phyloP scores from a whole-genome alignment of 345 rosid genomes.

The Boechera stricta region DNA sequence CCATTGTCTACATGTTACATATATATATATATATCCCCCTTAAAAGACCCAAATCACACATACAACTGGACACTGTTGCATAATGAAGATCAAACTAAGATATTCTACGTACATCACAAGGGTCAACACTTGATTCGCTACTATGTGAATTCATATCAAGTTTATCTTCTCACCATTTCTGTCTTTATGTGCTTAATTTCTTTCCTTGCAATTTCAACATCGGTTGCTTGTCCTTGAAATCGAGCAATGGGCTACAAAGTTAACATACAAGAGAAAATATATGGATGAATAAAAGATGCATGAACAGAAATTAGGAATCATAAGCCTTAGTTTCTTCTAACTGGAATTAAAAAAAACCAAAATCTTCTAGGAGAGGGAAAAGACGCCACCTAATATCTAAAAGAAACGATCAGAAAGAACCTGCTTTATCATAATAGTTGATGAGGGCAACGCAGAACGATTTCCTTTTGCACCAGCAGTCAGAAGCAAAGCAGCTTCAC shows the following conservation, averaged over 20 bases:
- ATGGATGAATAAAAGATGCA: conserved; percentile 24
- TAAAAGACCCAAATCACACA: conserved; percentile 1
- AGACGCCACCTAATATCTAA: conserved; percentile 6
- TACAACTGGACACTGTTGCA: neutral
- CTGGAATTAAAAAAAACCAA: neutral
- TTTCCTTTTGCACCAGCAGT: conserved; percentile 54
- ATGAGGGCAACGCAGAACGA: conserved; percentile 52
- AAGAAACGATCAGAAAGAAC: conserved; percentile 31
- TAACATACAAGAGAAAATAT: conserved; percentile 24
- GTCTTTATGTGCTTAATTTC: conserved; percentile 74
- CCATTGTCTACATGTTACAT: conserved; percentile 10
- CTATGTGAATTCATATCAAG: conserved; percentile 28
- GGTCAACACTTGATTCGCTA: conserved; percentile 8
- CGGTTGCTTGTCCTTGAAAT: conserved; percentile 96
- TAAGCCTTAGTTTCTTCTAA: conserved; percentile 14
- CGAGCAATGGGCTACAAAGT: conserved; percentile 83
- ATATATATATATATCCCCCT: neutral
- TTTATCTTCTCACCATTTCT: conserved; percentile 67
- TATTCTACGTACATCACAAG: conserved; percentile 3
- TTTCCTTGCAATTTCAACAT: conserved; percentile 73
- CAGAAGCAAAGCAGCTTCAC: conserved; percentile 89
- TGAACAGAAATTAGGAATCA: conserved; percentile 12
- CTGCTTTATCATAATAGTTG: conserved; percentile 54
- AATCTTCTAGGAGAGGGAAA: neutral
- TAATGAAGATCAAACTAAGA: conserved; percentile 3